Percentiles rank a stretch among this genome's conserved stretches.
Evolutionary conservation across 2,329 filamentous ascomycete species (phyloP).

Genomic region (Aphanoascus verrucosus): DNA sequence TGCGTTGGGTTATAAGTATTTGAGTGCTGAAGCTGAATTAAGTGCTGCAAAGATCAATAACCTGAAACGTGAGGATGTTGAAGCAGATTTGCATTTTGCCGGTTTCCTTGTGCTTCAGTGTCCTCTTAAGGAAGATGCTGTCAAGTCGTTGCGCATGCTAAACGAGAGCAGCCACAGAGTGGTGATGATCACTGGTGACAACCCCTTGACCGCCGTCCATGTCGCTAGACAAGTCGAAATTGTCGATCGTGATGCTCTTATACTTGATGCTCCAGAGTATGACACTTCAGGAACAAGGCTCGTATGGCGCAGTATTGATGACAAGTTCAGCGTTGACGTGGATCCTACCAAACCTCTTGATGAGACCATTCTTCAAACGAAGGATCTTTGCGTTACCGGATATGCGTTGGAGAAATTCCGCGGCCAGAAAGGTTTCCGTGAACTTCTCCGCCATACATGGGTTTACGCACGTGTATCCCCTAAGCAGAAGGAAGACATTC

Average conservation of each 20-base stretch:
- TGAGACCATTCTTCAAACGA: constrained; percentile 64
- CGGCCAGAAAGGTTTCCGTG: constrained; percentile 62
- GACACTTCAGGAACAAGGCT: constrained; percentile 69
- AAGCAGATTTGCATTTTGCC: constrained; percentile 73
- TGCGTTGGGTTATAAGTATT: constrained; percentile 84
- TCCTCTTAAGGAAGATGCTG: constrained; percentile 90
- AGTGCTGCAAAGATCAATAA: constrained; percentile 81
- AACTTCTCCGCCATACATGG: constrained; percentile 82
- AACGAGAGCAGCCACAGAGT: constrained; percentile 98
- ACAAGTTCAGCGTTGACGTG: constrained; percentile 74
- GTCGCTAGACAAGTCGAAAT: constrained; percentile 95
- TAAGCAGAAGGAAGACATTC: constrained; percentile 96
- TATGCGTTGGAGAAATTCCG: constrained; percentile 87
- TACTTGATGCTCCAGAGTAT: constrained; percentile 88
- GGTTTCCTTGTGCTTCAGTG: constrained; percentile 94
- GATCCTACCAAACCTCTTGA: constrained; percentile 75
- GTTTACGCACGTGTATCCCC: constrained; percentile 97
- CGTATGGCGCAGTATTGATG: constrained; percentile 91
- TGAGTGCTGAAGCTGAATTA: constrained; percentile 70
- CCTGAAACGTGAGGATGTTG: constrained; percentile 83
- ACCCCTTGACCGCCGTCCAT: constrained; percentile 90
- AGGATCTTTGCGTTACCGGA: constrained; percentile 91
- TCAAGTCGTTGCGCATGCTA: constrained; percentile 87
- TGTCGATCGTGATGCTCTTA: constrained; percentile 87
- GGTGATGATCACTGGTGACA: constrained; percentile 98